A percentile compares a stretch with the other conserved stretches of the same genome.
These are phyloP conservation scores for Porodaedalea pini DNA, from an alignment of 1,284 basidiomycete genomes.

Conservation along the genomic window DNA sequence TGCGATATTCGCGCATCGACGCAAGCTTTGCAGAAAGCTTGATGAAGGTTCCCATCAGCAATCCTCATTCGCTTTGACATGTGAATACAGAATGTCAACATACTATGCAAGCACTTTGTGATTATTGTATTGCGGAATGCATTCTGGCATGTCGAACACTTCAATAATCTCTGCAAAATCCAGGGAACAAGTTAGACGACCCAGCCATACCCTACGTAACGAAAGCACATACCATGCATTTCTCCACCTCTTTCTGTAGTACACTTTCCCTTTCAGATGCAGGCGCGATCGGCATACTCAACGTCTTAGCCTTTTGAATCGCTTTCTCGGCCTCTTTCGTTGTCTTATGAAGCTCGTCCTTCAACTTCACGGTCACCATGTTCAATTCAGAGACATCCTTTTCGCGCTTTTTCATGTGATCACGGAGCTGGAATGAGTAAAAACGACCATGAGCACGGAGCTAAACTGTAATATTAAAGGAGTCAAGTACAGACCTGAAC, in stretches of 20 bases:
- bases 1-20: conserved; percentile 87
- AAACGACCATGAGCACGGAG: conserved; percentile 7
- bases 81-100: conserved; percentile 32
- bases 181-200: neutral
- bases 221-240: conserved; percentile 58
- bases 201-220: neutral
- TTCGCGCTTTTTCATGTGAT: conserved; percentile 11
- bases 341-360: conserved; percentile 45
- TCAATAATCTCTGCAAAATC: conserved; percentile 69
- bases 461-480: too few relatives aligned
- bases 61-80: conserved; percentile 9
- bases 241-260: conserved; percentile 48
- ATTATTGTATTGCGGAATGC: conserved; percentile 86
- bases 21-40: conserved; percentile 88
- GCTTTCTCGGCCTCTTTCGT: conserved; percentile 55
- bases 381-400: conserved; percentile 27
- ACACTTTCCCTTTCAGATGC: conserved; percentile 38
- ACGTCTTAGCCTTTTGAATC: conserved; percentile 42
- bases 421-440: conserved; percentile 13
- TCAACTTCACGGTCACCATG: conserved; percentile 39
- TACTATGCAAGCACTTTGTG: conserved; percentile 93
- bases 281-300: conserved; percentile 28
- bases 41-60: conserved; percentile 16
- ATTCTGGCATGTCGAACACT: conserved; percentile 88
- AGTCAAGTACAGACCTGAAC: too few relatives aligned